Evolutionary conservation across 768 basidiomycete species (phyloP).

Genomic region (Suillus subalutaceus): DNA sequence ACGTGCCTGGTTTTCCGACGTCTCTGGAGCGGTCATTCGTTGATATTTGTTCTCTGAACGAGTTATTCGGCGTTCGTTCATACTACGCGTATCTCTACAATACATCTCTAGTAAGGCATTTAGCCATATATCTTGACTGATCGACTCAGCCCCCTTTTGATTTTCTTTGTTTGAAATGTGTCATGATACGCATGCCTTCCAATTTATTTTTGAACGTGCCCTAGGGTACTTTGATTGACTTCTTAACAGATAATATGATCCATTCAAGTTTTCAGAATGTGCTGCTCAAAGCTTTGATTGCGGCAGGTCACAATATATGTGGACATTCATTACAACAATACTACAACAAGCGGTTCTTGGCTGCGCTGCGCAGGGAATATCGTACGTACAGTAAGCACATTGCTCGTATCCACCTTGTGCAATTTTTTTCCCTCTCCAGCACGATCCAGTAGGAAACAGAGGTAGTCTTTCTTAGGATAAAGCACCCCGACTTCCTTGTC

Average conservation of each 20-base stretch:
- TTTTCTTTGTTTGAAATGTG: not conserved
- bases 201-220: not conserved
- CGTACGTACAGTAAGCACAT: constrained; percentile 5
- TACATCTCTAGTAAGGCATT: not conserved
- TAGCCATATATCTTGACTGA: not conserved
- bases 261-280: not conserved
- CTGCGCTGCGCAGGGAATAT: not conserved
- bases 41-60: not conserved
- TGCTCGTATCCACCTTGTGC: constrained; percentile 3
- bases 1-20: constrained; percentile 59
- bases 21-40: constrained; percentile 46
- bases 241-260: not conserved
- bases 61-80: not conserved
- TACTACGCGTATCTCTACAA: not conserved
- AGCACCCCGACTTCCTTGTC: not conserved
- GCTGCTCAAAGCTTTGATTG: not conserved
- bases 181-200: not conserved
- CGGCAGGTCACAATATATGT: not conserved
- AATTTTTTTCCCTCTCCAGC: not conserved
- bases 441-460: constrained; percentile 8
- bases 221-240: not conserved
- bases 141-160: not conserved
- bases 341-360: not conserved
- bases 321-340: not conserved
- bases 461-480: constrained; percentile 4